These are phyloP conservation scores for Gyrodon lividus DNA, from an alignment of 768 basidiomycete species.

Conservation along the genomic window DNA sequence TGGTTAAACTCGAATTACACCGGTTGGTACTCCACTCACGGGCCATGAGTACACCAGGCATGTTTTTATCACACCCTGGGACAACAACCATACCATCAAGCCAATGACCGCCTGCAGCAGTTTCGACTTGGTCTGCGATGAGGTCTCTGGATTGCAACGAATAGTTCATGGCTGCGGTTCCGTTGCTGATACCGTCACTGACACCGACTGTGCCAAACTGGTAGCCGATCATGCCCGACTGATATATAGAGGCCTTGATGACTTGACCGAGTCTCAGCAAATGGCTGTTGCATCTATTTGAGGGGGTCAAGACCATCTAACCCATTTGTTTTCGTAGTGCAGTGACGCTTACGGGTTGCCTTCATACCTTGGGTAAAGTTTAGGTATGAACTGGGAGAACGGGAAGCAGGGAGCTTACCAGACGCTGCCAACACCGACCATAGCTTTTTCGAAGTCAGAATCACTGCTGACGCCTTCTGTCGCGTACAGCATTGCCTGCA, in stretches of 20 bases:
- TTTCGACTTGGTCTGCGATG: conserved; percentile 97
- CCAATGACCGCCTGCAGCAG: conserved; percentile 95
- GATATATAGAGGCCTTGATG: conserved; percentile 75
- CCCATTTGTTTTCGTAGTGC: not conserved
- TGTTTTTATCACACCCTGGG: conserved; percentile 99
- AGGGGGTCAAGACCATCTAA: not conserved
- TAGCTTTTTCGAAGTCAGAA: conserved; percentile 89
- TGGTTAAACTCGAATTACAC: conserved; percentile 8
- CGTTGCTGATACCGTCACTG: conserved; percentile 99
- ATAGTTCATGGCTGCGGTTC: conserved; percentile 89
- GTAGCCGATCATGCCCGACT: conserved; percentile 82
- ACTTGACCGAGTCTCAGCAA: conserved; percentile 85
- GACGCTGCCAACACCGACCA: conserved; percentile 96
- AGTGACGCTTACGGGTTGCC: conserved; percentile 83
- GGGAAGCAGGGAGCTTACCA: conserved; percentile 60
- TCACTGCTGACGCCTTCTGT: conserved; percentile 85
- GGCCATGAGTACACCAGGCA: conserved; percentile 99
- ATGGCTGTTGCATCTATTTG: conserved; percentile 87
- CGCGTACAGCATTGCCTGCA: conserved; percentile 97
- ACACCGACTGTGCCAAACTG: conserved; percentile 98
- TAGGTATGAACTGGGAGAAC: conserved; percentile 7
- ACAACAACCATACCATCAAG: conserved; percentile 97
- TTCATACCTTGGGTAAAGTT: conserved; percentile 73
- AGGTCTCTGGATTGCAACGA: conserved; percentile 98
- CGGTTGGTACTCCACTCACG: conserved; percentile 49